Evolutionary conservation across 306 rosid genomes (phyloP), one percentile per base, ranked within the genome.

Genomic region (Oxytropis ochrocephala): DNA sequence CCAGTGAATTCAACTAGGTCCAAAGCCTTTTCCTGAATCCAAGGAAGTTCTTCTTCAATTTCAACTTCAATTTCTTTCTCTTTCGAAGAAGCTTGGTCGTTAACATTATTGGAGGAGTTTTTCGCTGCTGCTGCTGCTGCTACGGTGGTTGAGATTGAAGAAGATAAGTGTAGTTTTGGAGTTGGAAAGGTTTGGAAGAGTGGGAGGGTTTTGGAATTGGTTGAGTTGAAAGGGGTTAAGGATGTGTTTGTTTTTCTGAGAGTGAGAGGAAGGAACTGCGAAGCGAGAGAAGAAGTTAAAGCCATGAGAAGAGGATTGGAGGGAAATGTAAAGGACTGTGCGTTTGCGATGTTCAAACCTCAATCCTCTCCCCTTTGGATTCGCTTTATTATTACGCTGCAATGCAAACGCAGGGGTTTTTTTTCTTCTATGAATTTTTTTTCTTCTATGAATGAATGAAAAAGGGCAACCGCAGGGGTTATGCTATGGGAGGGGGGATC

Each of bases 1-100:
- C 98, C 98, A 0, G 98, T 86, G 88, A 90, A 93, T 74, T 93
- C 98, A 30, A 93, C 97, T 0, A 93, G 50, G 87, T 93, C 98
- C 74, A 90, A 52, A 42, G 98, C 96, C 82, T 93, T 90, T 53
- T 93, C 98, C 78, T 90, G 97, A 84, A 90, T 85, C 98, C 98
- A 90, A 0, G 98, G 97, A 10, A 93, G 70, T 56, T 90, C 97
- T 70, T 88, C 98, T 73, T 93, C 97, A 35, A 86, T 91, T 74
- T 87, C 94, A 18, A 78, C 91, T 8, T 83, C 94, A 6, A 51
- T 51, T 41, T 75, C 84, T 36, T 79, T 77, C 17, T 30, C 69
- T 27, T 70, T 78, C 0, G 69, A 13, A 11, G 14, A 8, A 60
- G 32, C 11, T 30, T 4, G 46, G 8, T 43, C 18, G 61, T 72